These are phyloP conservation scores for Aurantiochytrium sp. DNA, from an alignment of 108 stramenopile species.

Conservation along the genomic window DNA sequence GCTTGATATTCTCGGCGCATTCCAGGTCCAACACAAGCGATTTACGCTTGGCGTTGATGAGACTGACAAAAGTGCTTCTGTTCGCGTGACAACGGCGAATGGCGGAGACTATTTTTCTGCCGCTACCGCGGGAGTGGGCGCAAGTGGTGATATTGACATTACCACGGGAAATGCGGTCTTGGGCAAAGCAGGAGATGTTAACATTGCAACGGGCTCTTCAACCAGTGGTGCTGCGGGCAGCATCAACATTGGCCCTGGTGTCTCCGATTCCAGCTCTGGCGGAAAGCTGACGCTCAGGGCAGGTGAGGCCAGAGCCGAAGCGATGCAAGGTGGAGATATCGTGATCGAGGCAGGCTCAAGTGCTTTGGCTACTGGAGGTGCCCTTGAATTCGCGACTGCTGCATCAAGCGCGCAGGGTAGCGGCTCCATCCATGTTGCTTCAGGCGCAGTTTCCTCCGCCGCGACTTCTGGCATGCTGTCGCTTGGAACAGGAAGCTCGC, in stretches of 20 bases:
- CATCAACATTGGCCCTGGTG: not conserved
- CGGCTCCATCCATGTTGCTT: not conserved
- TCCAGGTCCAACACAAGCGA: conserved; percentile 44
- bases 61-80: not conserved
- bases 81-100: not conserved
- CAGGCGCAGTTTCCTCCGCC: not conserved
- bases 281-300: not conserved
- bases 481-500: not conserved
- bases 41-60: conserved; percentile 21
- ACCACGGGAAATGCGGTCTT: not conserved
- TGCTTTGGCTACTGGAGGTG: not conserved
- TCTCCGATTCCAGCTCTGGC: not conserved
- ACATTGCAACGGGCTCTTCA: not conserved
- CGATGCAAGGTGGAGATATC: not conserved
- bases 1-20: conserved; percentile 50
- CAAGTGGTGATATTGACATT: not conserved
- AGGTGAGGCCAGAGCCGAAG: not conserved
- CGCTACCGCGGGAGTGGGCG: not conserved
- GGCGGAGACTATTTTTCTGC: not conserved
- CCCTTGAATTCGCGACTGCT: not conserved
- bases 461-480: not conserved
- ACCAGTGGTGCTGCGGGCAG: not conserved
- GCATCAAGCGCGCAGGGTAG: not conserved
- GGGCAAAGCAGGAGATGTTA: not conserved
- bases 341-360: not conserved